Evolutionary conservation across 257 asterid genomes (phyloP), one percentile per base, ranked within the genome.

Genomic region (Solanum appendiculatum): DNA sequence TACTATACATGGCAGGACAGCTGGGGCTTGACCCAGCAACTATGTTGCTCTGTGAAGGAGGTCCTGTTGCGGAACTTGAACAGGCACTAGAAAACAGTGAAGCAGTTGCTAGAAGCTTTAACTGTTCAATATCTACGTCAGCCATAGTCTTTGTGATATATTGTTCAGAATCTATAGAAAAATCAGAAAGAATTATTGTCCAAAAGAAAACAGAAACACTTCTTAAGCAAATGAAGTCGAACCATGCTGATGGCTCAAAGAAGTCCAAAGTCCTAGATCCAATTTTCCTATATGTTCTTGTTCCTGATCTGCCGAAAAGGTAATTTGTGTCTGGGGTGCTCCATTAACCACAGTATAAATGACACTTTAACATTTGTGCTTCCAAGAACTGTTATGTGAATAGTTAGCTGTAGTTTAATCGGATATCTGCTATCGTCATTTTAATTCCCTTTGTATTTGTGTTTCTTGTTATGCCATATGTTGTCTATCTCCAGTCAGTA

Each of bases 251-350:
- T 68, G 74, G 86, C 86, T 87, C 86, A 88, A 92, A 92, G 90
- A 86, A 81, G 86, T 70, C 90, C 86, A 80, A 66, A 81, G 90
- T 90, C 84, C 77, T 90, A 84, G 89, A 83, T 87, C 98, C 99
- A 27, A 87, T 95, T 84, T 64, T 94, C 88, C 86, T 94, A 34
- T 97, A 91, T 90, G 84, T 97, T 89, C 92, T 95, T 89, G 98
- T 95, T 92, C 98, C 99, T 85, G 98, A 94, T 93, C 93, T 97
- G 86, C 99, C 99, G n/a, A 97, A 95, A 91, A 94, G 99, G 99
- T 97, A 82, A 89, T 54, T 7, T 40, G 16, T 37, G 31, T 81
- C n/a, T 5, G 85, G 13, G 63, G 12, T 10, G 31, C 85, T 81
- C 69, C 68, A 31, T 81, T 51, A 7, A 6, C 56, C 85, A 31